Evolutionary conservation across 2,329 filamentous ascomycete genomes (phyloP).

Genomic region (Emmonsia crescens): DNA sequence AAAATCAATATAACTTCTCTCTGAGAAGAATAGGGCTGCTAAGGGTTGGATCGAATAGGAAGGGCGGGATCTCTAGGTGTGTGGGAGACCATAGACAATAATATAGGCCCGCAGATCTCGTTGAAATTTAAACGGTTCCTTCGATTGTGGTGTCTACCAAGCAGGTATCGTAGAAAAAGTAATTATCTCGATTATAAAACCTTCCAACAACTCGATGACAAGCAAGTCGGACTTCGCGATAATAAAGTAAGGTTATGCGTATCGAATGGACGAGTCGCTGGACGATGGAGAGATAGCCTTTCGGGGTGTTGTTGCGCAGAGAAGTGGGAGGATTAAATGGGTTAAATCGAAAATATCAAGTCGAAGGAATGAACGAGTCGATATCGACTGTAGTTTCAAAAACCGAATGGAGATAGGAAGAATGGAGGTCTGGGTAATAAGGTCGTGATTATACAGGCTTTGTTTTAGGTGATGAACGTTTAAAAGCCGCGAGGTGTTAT

Average conservation of each 20-base stretch:
- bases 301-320: neutral
- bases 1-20: constrained; percentile 6
- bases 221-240: neutral
- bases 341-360: neutral
- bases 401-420: neutral
- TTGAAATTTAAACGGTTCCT: neutral
- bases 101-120: neutral
- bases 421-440: neutral
- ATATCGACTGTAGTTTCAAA: constrained; percentile 1
- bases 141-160: neutral
- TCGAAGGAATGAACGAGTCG: constrained; percentile 2
- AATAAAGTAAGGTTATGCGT: neutral
- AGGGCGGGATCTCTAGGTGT: neutral
- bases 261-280: neutral
- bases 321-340: neutral
- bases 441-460: neutral
- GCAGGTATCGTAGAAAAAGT: neutral
- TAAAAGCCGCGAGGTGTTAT: neutral
- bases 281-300: neutral
- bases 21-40: constrained; percentile 4
- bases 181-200: neutral
- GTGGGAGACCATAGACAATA: neutral
- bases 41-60: neutral
- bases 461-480: neutral
- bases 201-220: neutral